Evolutionary conservation across 371 early-diverging fungal genomes (phyloP).

Genomic region (Paraphysoderma sedebokerense): DNA sequence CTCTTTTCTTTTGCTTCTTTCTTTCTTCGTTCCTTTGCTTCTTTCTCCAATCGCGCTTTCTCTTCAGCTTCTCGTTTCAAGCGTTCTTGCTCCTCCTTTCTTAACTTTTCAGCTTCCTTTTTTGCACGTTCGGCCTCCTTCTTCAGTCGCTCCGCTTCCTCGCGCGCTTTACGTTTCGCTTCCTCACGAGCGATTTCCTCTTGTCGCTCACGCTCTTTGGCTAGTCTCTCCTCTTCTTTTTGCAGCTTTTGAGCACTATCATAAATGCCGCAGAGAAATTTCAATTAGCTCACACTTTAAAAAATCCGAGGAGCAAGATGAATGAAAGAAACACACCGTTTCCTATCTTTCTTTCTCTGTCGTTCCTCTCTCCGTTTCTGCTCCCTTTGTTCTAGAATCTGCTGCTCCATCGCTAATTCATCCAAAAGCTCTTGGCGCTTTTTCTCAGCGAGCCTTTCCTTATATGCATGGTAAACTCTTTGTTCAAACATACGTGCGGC

Average conservation of each 20-base stretch:
- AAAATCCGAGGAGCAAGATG: no score
- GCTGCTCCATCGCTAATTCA: conserved; percentile 46
- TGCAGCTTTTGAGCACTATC: conserved; percentile 28
- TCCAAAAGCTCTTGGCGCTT: conserved; percentile 56
- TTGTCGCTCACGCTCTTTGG: conserved; percentile 30
- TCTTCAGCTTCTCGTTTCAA: no score
- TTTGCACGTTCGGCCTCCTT: conserved; percentile 36
- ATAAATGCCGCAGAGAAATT: no score
- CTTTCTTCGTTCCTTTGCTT: conserved; percentile 25
- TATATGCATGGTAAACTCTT: conserved; percentile 71
- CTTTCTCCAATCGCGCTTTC: conserved; percentile 22
- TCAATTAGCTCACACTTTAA: no score
- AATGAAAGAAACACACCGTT: no score
- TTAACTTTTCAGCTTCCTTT: conserved; percentile 37
- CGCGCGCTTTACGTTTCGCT: conserved; percentile 28
- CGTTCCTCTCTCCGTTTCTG: conserved; percentile 49
- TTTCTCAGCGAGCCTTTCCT: conserved; percentile 72
- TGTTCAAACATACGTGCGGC: conserved; percentile 93
- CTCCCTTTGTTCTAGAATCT: conserved; percentile 35
- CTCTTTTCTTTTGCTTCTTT: conserved; percentile 16
- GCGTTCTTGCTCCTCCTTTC: no score
- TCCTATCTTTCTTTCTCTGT: conserved; percentile 30
- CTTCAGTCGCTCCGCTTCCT: conserved; percentile 32
- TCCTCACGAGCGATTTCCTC: conserved; percentile 36
- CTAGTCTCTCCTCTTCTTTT: conserved; percentile 35